Evolutionary conservation across 202 grass and related monocot genomes (phyloP), one percentile per base, ranked within the genome.

Genomic region (Elaeis oleifera): DNA sequence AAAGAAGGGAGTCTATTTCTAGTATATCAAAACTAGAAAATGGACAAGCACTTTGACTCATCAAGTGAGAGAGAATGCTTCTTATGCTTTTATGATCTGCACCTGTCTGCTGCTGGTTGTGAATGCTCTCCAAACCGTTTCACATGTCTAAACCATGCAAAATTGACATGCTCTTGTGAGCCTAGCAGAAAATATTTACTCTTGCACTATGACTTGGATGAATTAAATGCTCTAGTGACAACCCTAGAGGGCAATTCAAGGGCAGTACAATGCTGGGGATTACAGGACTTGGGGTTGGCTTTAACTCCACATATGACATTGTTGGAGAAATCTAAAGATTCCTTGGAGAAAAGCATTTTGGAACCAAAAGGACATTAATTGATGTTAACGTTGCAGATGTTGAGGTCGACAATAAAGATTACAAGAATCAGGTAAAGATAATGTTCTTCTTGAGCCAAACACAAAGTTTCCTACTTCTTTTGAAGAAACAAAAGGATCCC

Each of bases 61-160:
- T 86, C 82, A 56, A 71, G 59, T 32, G 92, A 97, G 17, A 69
- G 79, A 44, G 92, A 92, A 66, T 97, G 92, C 59, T 97, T 89
- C 83, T 83, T 53, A 39, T 97, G 92, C 59, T 91, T 79, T 68
- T 97, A 91, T 71, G 92, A 97, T 74, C 85, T 97, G 5, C 74
- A 97, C 67, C 73, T 97, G 19, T 97, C 92, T 60, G 84, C 87
- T 77, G 78, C 72, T 71, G 74, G 68, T 48, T 97, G 92, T 72
- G 71, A 84, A 51, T 97, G 92, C 77, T 83, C 78, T 36, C 79
- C 92, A 19, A 75, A 78, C 36, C 79, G 69, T 44, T 97, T 83
- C 72, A 68, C 79, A 71, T 97, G 92, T 79, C 63, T 89, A 70
- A 69, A 74, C 26, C 92, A 97, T 83, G 49, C 82, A 79, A 76